Evolutionary conservation across 2,329 filamentous ascomycete species (phyloP).

Genomic region (Fusarium lateritium): DNA sequence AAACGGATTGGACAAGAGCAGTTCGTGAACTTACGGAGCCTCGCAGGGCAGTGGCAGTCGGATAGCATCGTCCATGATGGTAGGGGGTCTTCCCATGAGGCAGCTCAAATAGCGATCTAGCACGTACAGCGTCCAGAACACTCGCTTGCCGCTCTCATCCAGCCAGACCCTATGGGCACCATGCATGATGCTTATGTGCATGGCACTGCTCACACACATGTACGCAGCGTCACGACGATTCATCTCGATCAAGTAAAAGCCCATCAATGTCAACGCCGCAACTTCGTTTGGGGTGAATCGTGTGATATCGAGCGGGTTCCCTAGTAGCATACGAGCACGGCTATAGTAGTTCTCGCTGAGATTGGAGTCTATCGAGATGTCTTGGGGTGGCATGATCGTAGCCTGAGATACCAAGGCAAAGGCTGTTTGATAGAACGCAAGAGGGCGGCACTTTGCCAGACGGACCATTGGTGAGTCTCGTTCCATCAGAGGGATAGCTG

Average conservation of each 20-base stretch:
- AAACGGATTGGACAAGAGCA: background rate
- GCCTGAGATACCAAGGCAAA: constrained; percentile 59
- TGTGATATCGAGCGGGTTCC: constrained; percentile 63
- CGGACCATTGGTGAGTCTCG: constrained; percentile 39
- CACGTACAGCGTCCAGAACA: constrained; percentile 69
- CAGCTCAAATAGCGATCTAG: constrained; percentile 65
- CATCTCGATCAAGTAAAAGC: constrained; percentile 64
- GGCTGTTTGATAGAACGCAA: constrained; percentile 63
- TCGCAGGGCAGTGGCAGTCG: constrained; percentile 59
- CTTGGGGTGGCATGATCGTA: constrained; percentile 35
- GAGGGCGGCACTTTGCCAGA: constrained; percentile 52
- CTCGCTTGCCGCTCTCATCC: constrained; percentile 61
- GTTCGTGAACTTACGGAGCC: constrained; percentile 56
- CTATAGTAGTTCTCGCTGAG: constrained; percentile 62
- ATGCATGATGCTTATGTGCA: constrained; percentile 64
- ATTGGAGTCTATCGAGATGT: constrained; percentile 47
- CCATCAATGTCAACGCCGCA: constrained; percentile 62
- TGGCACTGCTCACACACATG: constrained; percentile 62
- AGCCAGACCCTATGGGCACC: constrained; percentile 63
- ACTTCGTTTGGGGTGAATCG: constrained; percentile 61
- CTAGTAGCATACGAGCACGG: constrained; percentile 60
- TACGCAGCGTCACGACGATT: constrained; percentile 65
- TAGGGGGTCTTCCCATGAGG: constrained; percentile 64
- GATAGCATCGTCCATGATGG: constrained; percentile 64
- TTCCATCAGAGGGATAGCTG: constrained; percentile 46